phyloP scores from a whole-genome alignment of 805 yeast genomes.

The Sugiyamaella chiloensis region DNA sequence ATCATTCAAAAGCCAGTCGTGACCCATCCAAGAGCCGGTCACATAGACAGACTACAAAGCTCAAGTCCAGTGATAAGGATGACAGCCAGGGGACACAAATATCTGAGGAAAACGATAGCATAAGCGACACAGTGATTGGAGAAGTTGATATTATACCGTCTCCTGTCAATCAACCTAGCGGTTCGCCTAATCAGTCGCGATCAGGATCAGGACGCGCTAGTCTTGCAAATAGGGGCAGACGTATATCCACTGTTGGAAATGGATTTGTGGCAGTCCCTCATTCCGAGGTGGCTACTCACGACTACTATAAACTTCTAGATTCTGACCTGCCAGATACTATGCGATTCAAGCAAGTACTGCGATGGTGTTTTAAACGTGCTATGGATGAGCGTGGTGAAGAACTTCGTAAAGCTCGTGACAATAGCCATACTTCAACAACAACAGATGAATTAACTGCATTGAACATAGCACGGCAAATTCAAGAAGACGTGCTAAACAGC shows the following conservation, averaged over 20 bases:
- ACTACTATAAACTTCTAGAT: constrained; percentile 62
- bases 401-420: constrained; percentile 25
- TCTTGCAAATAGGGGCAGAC: constrained; percentile 53
- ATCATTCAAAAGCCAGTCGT: not conserved
- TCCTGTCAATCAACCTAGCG: constrained; percentile 38
- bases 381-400: constrained; percentile 31
- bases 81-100: too few relatives aligned
- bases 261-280: constrained; percentile 63
- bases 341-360: constrained; percentile 62
- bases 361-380: constrained; percentile 63
- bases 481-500: constrained; percentile 59
- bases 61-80: not conserved
- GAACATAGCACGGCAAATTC: constrained; percentile 54
- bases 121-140: not conserved
- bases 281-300: constrained; percentile 50
- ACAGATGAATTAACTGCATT: constrained; percentile 28
- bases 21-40: not conserved
- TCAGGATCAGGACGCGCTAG: constrained; percentile 30
- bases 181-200: constrained; percentile 36
- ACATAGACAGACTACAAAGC: too few relatives aligned
- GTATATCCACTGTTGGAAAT: constrained; percentile 71
- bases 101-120: not conserved
- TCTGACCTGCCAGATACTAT: constrained; percentile 65
- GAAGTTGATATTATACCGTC: constrained; percentile 7
- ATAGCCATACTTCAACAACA: constrained; percentile 21